These are phyloP conservation scores for Mortierella sp. DNA, from an alignment of 371 early-diverging fungal species.

Conservation along the genomic window DNA sequence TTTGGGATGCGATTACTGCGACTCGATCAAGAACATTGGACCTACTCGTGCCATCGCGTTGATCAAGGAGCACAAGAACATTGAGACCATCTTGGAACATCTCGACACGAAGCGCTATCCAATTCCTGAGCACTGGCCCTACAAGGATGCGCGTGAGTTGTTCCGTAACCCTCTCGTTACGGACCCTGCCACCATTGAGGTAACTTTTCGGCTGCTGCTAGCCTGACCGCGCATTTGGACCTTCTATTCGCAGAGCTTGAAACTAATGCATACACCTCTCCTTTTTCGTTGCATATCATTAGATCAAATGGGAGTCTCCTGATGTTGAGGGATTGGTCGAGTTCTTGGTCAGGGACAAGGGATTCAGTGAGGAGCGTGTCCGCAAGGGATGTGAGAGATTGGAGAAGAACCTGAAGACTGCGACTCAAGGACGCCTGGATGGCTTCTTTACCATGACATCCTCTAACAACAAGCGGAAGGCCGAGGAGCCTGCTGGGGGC, in stretches of 20 bases:
- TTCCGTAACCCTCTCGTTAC: slow-evolving; percentile 89
- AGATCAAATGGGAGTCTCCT: slow-evolving; percentile 91
- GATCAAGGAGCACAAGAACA: slow-evolving; percentile 90
- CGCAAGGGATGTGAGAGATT: slow-evolving; percentile 89
- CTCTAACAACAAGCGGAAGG: slow-evolving; percentile 48
- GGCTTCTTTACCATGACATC: slow-evolving; percentile 83
- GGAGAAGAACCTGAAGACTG: slow-evolving; percentile 76
- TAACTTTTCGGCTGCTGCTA: slow-evolving; percentile 25
- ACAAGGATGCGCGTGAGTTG: slow-evolving; percentile 91
- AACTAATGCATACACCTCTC: too few relatives aligned
- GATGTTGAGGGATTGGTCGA: slow-evolving; percentile 92
- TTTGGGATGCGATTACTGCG: slow-evolving; percentile 99
- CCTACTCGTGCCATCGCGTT: slow-evolving; percentile 92
- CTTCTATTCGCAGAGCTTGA: too few relatives aligned
- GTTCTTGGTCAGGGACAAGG: slow-evolving; percentile 95
- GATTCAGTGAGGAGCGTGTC: slow-evolving; percentile 97
- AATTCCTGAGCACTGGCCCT: slow-evolving; percentile 94
- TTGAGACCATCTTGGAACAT: slow-evolving; percentile 90
- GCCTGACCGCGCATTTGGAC: neutral
- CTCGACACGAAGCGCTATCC: slow-evolving; percentile 83
- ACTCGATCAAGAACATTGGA: slow-evolving; percentile 97
- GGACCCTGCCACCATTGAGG: slow-evolving; percentile 75
- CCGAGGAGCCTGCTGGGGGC: slow-evolving; percentile 35
- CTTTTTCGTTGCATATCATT: neutral
- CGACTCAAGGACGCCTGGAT: slow-evolving; percentile 93